phyloP scores from a whole-genome alignment of 2,329 filamentous ascomycete species.

The Penicillium rolfsii region DNA sequence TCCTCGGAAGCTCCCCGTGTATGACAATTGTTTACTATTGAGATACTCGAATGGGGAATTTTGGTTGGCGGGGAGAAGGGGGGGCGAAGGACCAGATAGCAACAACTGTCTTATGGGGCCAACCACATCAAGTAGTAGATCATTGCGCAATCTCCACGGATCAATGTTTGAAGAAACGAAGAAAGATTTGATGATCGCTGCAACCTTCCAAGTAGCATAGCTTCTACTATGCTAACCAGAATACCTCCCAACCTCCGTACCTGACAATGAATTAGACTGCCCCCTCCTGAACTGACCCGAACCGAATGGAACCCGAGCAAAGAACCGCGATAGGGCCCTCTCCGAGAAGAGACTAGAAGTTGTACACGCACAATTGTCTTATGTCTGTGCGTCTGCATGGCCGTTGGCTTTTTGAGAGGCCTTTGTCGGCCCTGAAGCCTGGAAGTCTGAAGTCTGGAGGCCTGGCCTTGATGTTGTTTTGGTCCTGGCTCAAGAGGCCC shows the following conservation, averaged over 20 bases:
- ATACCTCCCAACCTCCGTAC: neutral
- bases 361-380: slow-evolving; percentile 11
- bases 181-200: neutral
- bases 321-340: neutral
- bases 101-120: neutral
- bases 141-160: too few species aligned
- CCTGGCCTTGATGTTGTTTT: neutral
- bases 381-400: slow-evolving; percentile 21
- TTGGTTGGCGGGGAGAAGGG: neutral
- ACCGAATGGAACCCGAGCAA: too few species aligned
- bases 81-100: neutral
- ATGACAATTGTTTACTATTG: neutral
- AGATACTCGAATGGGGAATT: neutral
- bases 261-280: neutral
- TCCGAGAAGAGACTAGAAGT: neutral
- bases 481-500: neutral
- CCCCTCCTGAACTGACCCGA: neutral
- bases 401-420: neutral
- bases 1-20: neutral
- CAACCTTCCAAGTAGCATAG: neutral
- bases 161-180: too few species aligned
- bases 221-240: neutral
- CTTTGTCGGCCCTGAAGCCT: neutral
- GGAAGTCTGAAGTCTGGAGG: neutral
- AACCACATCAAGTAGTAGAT: neutral